Conservation (phyloP, 2,329 filamentous ascomycete genomes). For the Trichoderma cornu-damae region DNA sequence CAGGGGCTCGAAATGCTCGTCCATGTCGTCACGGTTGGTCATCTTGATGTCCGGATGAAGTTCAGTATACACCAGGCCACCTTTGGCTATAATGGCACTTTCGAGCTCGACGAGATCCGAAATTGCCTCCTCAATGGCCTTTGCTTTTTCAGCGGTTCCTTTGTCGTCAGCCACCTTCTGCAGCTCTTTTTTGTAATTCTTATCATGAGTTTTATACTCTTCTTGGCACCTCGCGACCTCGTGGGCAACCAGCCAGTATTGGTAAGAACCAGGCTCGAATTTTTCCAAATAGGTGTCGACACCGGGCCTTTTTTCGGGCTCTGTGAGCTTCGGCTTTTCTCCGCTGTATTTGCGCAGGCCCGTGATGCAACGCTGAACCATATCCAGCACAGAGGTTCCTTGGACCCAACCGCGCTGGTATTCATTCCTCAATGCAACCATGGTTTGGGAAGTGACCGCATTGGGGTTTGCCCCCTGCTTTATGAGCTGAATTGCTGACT, state of each 20-base stretch:
- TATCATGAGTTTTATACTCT: conserved; percentile 33
- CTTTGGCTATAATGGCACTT: conserved; percentile 47
- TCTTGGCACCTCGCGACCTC: conserved; percentile 32
- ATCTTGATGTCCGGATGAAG: conserved; percentile 51
- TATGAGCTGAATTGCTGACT: conserved; percentile 54
- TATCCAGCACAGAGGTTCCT: conserved; percentile 54
- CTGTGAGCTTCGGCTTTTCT: conserved; percentile 17
- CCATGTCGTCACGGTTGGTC: conserved; percentile 11
- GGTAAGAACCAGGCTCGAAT: conserved; percentile 53
- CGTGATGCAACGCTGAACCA: conserved; percentile 50
- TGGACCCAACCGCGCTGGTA: conserved; percentile 32
- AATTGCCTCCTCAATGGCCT: conserved; percentile 48
- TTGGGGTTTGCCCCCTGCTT: conserved; percentile 62
- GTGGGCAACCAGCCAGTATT: conserved; percentile 48
- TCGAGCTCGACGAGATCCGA: conserved; percentile 52
- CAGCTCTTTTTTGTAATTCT: conserved; percentile 26
- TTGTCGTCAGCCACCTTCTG: conserved; percentile 20
- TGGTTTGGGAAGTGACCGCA: conserved; percentile 42
- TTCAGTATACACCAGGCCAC: conserved; percentile 62
- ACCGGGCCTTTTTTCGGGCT: conserved; percentile 28
- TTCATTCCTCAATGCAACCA: conserved; percentile 33
- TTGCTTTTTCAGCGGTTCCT: conserved; percentile 46
- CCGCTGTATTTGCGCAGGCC: conserved; percentile 42
- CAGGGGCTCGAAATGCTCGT: conserved; percentile 7
- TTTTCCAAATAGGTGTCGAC: conserved; percentile 50